Conservation (phyloP, 441 rosid genomes). For the Erodium moschatum region DNA sequence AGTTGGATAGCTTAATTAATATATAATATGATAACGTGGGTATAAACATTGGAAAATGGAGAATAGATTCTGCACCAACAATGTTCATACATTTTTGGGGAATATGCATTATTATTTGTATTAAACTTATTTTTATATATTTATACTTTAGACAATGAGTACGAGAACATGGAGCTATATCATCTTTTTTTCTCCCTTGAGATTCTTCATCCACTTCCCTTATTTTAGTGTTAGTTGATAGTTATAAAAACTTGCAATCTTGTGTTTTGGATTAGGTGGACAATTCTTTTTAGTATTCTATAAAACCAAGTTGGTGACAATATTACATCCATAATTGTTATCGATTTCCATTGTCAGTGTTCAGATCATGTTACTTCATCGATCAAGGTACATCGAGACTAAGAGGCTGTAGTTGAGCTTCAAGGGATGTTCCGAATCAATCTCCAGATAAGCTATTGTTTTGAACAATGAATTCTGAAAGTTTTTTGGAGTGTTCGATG, state of each 20-base stretch:
- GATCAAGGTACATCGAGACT: too few species aligned
- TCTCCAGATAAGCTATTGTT: too few species aligned
- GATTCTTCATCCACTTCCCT: slow-evolving; percentile 1
- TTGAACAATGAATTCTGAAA: too few species aligned
- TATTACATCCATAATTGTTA: neutral
- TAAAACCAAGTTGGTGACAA: neutral
- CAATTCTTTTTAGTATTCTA: neutral
- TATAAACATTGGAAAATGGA: slow-evolving; percentile 1
- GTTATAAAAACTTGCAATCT: neutral
- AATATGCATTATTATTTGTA: too few species aligned
- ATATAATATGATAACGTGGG: neutral
- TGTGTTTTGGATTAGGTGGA: slow-evolving; percentile 1
- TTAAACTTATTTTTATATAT: neutral
- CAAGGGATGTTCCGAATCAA: too few species aligned
- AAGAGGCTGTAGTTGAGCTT: too few species aligned
- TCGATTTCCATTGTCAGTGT: too few species aligned
- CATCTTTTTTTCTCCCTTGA: neutral
- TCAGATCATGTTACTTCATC: too few species aligned
- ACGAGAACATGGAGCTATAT: neutral
- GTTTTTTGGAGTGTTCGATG: too few species aligned
- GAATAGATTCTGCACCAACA: slow-evolving; percentile 6
- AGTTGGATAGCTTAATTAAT: neutral
- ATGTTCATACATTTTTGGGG: neutral
- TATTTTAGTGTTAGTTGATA: neutral
- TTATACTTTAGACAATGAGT: neutral